Conservation (phyloP, 1,284 basidiomycete species). For the Puccinia coronata region DNA sequence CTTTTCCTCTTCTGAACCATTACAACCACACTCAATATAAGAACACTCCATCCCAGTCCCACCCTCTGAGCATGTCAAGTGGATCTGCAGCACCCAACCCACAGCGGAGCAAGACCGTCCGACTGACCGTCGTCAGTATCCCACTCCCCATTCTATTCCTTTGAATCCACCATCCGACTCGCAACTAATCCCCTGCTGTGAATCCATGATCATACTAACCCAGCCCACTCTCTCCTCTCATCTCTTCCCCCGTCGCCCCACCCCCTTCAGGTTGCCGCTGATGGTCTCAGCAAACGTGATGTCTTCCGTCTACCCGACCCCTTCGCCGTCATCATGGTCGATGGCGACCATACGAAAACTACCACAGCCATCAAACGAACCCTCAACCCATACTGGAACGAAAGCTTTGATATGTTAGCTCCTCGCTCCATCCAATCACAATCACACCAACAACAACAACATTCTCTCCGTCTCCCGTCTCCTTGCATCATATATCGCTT, state of each 20-base stretch:
- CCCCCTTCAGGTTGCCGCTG: slow-evolving; percentile 69
- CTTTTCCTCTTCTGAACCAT: too few species aligned
- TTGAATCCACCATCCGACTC: too few species aligned
- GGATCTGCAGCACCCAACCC: slow-evolving; percentile 52
- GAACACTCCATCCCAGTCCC: too few species aligned
- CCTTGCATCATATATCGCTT: too few species aligned
- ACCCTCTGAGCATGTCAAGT: too few species aligned
- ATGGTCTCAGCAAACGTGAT: slow-evolving; percentile 83
- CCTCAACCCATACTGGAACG: slow-evolving; percentile 90
- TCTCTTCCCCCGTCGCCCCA: neutral
- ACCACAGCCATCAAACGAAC: slow-evolving; percentile 87
- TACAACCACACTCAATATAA: too few species aligned
- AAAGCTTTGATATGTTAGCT: slow-evolving; percentile 78
- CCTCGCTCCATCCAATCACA: slow-evolving; percentile 68
- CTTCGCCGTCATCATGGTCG: slow-evolving; percentile 90
- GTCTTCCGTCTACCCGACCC: slow-evolving; percentile 89
- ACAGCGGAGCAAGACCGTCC: slow-evolving; percentile 56
- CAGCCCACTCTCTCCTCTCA: neutral
- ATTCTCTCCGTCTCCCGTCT: too few species aligned
- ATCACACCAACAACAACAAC: slow-evolving; percentile 83
- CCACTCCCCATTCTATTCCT: too few species aligned
- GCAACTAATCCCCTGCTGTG: too few species aligned
- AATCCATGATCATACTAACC: too few species aligned
- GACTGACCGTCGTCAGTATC: slow-evolving; percentile 57
- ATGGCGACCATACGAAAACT: slow-evolving; percentile 89